phyloP scores from a whole-genome alignment of 768 basidiomycete species.

The Lentinula boryana region DNA sequence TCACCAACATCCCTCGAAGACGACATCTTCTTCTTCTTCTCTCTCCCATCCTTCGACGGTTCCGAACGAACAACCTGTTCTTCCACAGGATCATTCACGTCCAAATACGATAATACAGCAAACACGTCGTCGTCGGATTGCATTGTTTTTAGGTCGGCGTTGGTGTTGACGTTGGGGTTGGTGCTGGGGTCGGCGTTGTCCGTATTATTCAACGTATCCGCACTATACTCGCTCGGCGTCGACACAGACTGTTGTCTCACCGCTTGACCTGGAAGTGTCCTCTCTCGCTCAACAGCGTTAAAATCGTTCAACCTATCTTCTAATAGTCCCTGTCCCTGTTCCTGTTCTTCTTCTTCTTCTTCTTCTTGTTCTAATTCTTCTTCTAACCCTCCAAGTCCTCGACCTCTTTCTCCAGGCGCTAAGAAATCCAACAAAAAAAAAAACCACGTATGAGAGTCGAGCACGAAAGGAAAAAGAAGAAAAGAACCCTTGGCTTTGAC shows the following conservation, averaged over 20 bases:
- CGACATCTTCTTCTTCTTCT: too few relatives aligned
- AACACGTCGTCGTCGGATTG: constrained; percentile 57
- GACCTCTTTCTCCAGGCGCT: too few relatives aligned
- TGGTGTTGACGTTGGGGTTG: not conserved
- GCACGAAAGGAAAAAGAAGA: too few relatives aligned
- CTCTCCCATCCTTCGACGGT: too few relatives aligned
- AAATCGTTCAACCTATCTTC: not conserved
- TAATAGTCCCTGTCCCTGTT: too few relatives aligned
- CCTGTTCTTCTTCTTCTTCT: not conserved
- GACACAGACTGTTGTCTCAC: not conserved
- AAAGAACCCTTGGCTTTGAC: too few relatives aligned
- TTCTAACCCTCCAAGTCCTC: too few relatives aligned
- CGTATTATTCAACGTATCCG: not conserved
- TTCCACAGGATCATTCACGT: constrained; percentile 31
- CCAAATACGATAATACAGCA: constrained; percentile 74
- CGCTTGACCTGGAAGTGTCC: not conserved
- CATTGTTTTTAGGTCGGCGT: not conserved
- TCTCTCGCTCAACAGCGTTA: not conserved
- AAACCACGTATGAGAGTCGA: too few relatives aligned
- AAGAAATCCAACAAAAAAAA: too few relatives aligned
- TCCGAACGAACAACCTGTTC: constrained; percentile 4
- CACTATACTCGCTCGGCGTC: not conserved
- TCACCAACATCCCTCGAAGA: too few relatives aligned
- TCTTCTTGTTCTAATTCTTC: too few relatives aligned
- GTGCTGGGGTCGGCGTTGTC: not conserved